Evolutionary conservation across 768 basidiomycete genomes (phyloP).

Genomic region (Gyrodon lividus): DNA sequence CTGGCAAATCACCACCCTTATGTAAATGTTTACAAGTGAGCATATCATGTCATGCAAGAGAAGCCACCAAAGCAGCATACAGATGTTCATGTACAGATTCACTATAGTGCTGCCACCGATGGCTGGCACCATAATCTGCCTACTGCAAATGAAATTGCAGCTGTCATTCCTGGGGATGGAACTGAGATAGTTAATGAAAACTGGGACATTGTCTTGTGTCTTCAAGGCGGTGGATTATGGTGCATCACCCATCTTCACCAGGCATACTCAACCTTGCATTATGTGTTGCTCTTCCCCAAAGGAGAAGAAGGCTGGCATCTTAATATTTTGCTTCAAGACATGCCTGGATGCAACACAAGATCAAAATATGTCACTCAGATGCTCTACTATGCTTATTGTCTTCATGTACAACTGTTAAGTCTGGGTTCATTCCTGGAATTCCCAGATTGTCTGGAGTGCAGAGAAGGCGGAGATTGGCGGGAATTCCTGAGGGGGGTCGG

Average conservation of each 20-base stretch:
- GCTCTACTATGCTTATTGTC: constrained; percentile 31
- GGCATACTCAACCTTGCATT: constrained; percentile 39
- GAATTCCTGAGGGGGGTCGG: no score
- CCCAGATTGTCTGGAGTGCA: no score
- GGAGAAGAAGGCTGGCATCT: constrained; percentile 40
- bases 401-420: no score
- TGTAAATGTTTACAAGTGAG: constrained; percentile 31
- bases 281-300: constrained; percentile 43
- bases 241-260: constrained; percentile 36
- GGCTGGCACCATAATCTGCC: constrained; percentile 43
- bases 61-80: constrained; percentile 16
- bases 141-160: constrained; percentile 41
- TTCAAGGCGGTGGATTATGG: constrained; percentile 24
- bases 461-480: no score
- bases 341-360: background rate
- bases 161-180: constrained; percentile 38
- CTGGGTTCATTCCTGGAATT: no score
- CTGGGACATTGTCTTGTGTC: constrained; percentile 36
- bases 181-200: constrained; percentile 3
- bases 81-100: constrained; percentile 9
- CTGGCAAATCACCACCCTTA: constrained; percentile 24
- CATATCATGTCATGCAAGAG: constrained; percentile 31
- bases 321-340: constrained; percentile 11
- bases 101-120: constrained; percentile 22
- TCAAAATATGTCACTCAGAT: constrained; percentile 29